Evolutionary conservation across 1,284 basidiomycete genomes (phyloP), one percentile per base, ranked within the genome.

Genomic region (Ustilago tritici): DNA sequence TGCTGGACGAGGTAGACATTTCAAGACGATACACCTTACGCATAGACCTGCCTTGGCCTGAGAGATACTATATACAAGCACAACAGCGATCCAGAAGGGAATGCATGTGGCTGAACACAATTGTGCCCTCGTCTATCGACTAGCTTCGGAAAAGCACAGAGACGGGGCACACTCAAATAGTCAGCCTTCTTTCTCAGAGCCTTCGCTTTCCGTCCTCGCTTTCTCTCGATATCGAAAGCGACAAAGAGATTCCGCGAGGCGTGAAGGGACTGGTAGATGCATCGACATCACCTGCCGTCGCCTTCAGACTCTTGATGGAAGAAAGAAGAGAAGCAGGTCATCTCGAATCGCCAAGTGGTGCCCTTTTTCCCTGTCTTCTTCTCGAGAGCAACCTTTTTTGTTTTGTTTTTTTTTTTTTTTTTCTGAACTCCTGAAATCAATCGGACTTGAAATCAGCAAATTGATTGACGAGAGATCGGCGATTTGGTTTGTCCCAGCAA

Each of bases 111-210:
- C 76, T 70, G 71, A 68, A 65, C 76, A 74, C 71, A 78, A 78
- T 78, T 78, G 76, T 74, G 71, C 66, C 71, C 55, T 68, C 76
- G 67, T 60, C 71, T 74, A 78, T 57, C 31, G 57, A 40, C 56
- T 59, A 43, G 43, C 35, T 34, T 46, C 41, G 10, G 19, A 41
- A 47, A 62, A 55, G 60, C 54, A 34, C 56, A 60, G 58, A 77
- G 75, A 65, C 64, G 76, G 68, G 64, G 68, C 76, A 78, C 76
- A 78, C 76, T 78, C 76, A 78, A 74, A 73, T 61, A 61, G 70
- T 60, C 76, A 77, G 75, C 65, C 67, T 73, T 62, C 64, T 32
- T 10, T 78, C 36, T 62, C 38, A 52, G 76, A 70, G 67, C 52
- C 65, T 63, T 78, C 47, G 52, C n/a, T 43, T 72, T 76, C 60